Base-by-base conservation (phyloP, 192 early-diverging fungal genomes). In the Umbelopsis isabellina region DNA sequence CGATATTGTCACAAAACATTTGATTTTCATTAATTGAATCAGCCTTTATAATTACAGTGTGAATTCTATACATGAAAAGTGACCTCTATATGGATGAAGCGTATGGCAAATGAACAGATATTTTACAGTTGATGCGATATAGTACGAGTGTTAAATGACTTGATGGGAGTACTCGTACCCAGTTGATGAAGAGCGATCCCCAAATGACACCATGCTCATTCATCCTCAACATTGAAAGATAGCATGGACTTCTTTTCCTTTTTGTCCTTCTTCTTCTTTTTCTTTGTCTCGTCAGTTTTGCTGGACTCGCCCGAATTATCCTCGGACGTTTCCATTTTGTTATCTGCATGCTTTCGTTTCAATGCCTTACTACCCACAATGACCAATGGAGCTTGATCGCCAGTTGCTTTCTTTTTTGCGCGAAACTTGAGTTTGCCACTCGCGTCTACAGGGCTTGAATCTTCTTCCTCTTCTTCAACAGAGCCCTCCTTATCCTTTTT, bases 381-480 rank as follows among this genome's bases (percentile, higher is more conserved):
- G 16, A 61, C 55, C 10, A 30, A 35, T 27, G 55, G n/a, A 4
- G 27, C n/a, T 33, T 15, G 30, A 30, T 30, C 55, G 18, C 33
- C 55, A 2, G 25, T 11, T 3, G 55, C 7, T n/a, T 68, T 76
- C 23, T 70, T 76, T 4, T 45, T 49, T 15, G 46, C 27, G 18
- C 75, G 67, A 53, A 77, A 77, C 44, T 72, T 25, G 15, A 77
- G 23, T 23, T 67, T 67, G 2, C 75, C 75, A 52, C 68, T 72
- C n/a, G 68, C 75, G 35, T 77, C 75, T 5, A 72, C 71, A 9
- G 75, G 50, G 25, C n/a, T 35, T 41, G 51, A 37, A 9, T 69
- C 41, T 20, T 72, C 64, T 15, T 30, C 64, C 1, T 65, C 27
- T 25, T 65, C 23, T 15, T 61, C 23, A 44, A 33, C 49, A 20